Base-by-base conservation (phyloP, 768 basidiomycete species). In the Xanthoconium stramineum region DNA sequence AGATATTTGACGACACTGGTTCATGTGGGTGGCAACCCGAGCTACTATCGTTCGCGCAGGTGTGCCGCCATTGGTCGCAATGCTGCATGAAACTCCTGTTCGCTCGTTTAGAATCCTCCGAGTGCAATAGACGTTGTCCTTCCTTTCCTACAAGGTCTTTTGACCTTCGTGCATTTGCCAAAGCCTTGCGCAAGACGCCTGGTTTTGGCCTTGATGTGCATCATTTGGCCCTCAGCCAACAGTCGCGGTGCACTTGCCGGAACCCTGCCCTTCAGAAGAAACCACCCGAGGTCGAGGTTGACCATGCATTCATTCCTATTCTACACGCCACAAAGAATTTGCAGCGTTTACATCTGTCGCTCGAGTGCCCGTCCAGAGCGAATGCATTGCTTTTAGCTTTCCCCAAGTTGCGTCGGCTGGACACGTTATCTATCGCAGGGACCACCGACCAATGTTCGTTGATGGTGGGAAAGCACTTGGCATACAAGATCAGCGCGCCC, bases 41-140 rank as follows among this genome's bases (percentile, higher is more conserved):
- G 36, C 47, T 60, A 5, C 13, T 60, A 2, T 55, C 50, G 3
- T 48, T 39, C 33, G 50, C 57, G 15, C 57, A 55, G 43, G 60
- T 52, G 2, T 61, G 46, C 29, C 50, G 53, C 28, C 19, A 39
- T 19, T 61, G 60, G 59, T 60, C 45, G 5, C 20, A 8, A 1
- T 51, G 40, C 28, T 7, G 40, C 13, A 35, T 60, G 40, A 35
- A 10, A 17, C 6, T 55, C 9, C 30, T 61, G 9, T 50, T 37
- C 14, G 12, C 35, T 28, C 43, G 38, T 15, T 32, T 47, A n/a
- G 50, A 55, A 24, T 43, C 40, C 14, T 3, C 46, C 12, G 15
- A 55, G 19, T 35, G 32, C 32, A 6, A 20, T n/a, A 20, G 28
- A 3, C 11, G 12, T 19, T 32, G 30, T 32, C 2, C 12, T 3